phyloP scores from a whole-genome alignment of 495 filamentous ascomycete genomes.

The Talaromyces thailandensis region DNA sequence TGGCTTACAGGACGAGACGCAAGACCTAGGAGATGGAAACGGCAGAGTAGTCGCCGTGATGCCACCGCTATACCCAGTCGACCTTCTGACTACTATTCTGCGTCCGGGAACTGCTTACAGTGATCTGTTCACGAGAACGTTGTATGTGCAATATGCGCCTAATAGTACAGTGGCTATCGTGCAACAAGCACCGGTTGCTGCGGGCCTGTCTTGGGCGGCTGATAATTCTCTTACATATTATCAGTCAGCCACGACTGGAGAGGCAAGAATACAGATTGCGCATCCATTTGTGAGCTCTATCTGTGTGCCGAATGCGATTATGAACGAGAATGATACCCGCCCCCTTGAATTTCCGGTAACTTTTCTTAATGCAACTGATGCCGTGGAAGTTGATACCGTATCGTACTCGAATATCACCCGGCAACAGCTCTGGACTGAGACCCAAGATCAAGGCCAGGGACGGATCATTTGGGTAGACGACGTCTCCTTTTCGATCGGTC shows the following conservation, averaged over 20 bases:
- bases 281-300: constrained; percentile 5
- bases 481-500: background rate
- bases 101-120: background rate
- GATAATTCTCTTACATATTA: background rate
- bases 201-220: background rate
- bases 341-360: background rate
- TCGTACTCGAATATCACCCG: background rate
- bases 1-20: background rate
- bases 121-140: background rate
- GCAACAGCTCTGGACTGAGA: background rate
- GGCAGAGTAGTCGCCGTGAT: background rate
- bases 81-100: background rate
- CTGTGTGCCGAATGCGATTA: background rate
- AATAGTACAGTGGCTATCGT: background rate
- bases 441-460: background rate
- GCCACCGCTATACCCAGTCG: background rate
- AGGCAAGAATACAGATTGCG: background rate
- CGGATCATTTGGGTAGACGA: constrained; percentile 1
- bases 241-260: background rate
- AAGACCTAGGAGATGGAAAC: background rate
- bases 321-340: background rate
- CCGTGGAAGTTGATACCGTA: background rate
- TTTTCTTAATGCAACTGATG: background rate
- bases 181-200: background rate
- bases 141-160: background rate